phyloP scores from a whole-genome alignment of 1,139 yeast species.

The Yamadazyma buinensis region DNA sequence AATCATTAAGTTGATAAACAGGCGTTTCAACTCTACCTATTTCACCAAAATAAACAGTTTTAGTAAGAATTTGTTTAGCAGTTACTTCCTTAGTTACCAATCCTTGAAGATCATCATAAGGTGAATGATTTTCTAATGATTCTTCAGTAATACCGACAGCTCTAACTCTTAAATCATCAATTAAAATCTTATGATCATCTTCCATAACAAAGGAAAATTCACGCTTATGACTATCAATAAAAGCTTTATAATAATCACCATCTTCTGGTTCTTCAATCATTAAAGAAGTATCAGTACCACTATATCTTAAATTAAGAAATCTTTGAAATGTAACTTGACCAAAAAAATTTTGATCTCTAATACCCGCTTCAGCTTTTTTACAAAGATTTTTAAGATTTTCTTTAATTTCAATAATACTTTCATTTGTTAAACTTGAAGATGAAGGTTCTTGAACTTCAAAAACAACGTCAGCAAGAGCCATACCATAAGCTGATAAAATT shows the following conservation, averaged over 20 bases:
- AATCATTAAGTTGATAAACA: constrained; percentile 46
- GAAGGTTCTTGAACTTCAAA: constrained; percentile 17
- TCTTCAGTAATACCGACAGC: constrained; percentile 10
- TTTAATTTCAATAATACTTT: constrained; percentile 8
- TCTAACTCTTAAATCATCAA: constrained; percentile 17
- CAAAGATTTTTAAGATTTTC: constrained; percentile 3
- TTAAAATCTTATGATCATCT: constrained; percentile 38
- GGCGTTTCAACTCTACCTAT: constrained; percentile 8
- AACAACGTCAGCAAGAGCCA: constrained; percentile 18
- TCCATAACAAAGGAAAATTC: constrained; percentile 73
- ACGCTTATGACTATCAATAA: constrained; percentile 49
- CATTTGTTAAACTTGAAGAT: constrained; percentile 8
- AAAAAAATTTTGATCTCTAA: constrained; percentile 5
- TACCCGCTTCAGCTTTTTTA: constrained; percentile 7
- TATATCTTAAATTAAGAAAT: constrained; percentile 18
- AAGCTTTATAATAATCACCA: constrained; percentile 28
- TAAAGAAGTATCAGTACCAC: constrained; percentile 17
- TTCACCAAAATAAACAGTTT: constrained; percentile 9
- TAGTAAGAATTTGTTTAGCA: neutral
- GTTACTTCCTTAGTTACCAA: neutral
- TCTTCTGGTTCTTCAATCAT: constrained; percentile 18
- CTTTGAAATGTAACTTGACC: too few species aligned
- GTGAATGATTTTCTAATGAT: constrained; percentile 3
- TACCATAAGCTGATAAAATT: constrained; percentile 20
- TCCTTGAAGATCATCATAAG: constrained; percentile 6